These are phyloP conservation scores for Diaporthe sp. DNA, from an alignment of 2,329 filamentous ascomycete species.

Conservation along the genomic window DNA sequence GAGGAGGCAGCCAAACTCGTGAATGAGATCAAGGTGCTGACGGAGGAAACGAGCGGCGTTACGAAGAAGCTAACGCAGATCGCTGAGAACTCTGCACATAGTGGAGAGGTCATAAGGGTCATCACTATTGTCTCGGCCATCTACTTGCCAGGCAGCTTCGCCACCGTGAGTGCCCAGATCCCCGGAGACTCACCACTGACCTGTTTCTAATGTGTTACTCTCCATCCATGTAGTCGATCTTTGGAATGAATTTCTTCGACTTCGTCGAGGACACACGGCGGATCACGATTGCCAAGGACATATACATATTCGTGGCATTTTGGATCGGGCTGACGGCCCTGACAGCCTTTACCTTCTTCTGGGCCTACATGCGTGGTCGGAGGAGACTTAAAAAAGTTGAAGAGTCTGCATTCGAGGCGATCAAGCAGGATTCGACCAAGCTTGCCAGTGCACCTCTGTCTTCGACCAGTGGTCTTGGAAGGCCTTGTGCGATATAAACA, in stretches of 20 bases:
- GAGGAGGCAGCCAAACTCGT: conserved; percentile 38
- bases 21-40: conserved; percentile 37
- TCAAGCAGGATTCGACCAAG: not conserved
- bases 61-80: conserved; percentile 42
- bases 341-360: conserved; percentile 17
- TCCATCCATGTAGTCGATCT: conserved; percentile 33
- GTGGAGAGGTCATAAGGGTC: conserved; percentile 44
- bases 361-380: conserved; percentile 13
- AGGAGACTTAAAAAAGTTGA: not conserved
- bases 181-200: not conserved
- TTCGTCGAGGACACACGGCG: conserved; percentile 29
- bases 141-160: conserved; percentile 45
- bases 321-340: conserved; percentile 26
- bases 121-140: conserved; percentile 46
- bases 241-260: conserved; percentile 42
- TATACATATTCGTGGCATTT: conserved; percentile 31
- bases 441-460: not conserved
- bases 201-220: not conserved
- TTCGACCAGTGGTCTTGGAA: not conserved
- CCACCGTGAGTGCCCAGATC: conserved; percentile 36
- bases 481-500: not conserved
- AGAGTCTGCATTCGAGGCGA: not conserved
- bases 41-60: conserved; percentile 39
- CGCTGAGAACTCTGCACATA: conserved; percentile 43
- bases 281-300: conserved; percentile 1